phyloP scores from a whole-genome alignment of 2,329 filamentous ascomycete genomes.

The Ceratocystis albifundus region DNA sequence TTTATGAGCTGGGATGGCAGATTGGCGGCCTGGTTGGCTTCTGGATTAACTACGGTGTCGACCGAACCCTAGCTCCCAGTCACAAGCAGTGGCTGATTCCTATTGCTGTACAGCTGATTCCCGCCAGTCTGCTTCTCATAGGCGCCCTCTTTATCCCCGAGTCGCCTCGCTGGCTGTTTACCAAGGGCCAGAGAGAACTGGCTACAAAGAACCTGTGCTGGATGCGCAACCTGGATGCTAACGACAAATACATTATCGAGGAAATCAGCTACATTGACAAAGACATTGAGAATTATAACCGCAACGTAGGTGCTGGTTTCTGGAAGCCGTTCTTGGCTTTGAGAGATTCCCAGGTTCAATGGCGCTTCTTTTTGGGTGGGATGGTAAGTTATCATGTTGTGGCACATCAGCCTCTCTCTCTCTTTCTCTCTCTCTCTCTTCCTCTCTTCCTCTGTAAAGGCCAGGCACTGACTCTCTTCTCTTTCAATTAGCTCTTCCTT shows the following conservation, averaged over 20 bases:
- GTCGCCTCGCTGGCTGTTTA: conserved; percentile 58
- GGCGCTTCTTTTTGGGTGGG: conserved; percentile 60
- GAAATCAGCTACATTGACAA: conserved; percentile 60
- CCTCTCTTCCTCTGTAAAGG: not conserved
- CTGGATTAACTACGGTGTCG: conserved; percentile 57
- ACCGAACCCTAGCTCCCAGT: conserved; percentile 56
- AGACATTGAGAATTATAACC: conserved; percentile 53
- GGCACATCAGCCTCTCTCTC: not conserved
- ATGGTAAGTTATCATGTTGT: conserved; percentile 30
- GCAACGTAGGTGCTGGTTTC: conserved; percentile 57
- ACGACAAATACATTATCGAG: conserved; percentile 57
- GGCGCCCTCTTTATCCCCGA: conserved; percentile 56
- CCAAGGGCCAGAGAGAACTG: conserved; percentile 47
- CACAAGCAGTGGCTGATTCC: conserved; percentile 62
- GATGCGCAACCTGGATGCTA: conserved; percentile 47
- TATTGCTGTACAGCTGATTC: conserved; percentile 53
- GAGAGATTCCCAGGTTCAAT: conserved; percentile 48
- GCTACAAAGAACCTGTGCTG: conserved; percentile 50
- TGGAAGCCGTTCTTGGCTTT: conserved; percentile 58
- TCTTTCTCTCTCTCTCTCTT: not conserved
- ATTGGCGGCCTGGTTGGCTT: conserved; percentile 52
- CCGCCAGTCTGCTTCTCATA: conserved; percentile 49
- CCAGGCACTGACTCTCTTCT: not conserved
- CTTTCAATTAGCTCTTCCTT: conserved; percentile 47
- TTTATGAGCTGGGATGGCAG: conserved; percentile 57